Evolutionary conservation across 805 yeast species (phyloP).

Genomic region (Saccharomycodes ludwigii): DNA sequence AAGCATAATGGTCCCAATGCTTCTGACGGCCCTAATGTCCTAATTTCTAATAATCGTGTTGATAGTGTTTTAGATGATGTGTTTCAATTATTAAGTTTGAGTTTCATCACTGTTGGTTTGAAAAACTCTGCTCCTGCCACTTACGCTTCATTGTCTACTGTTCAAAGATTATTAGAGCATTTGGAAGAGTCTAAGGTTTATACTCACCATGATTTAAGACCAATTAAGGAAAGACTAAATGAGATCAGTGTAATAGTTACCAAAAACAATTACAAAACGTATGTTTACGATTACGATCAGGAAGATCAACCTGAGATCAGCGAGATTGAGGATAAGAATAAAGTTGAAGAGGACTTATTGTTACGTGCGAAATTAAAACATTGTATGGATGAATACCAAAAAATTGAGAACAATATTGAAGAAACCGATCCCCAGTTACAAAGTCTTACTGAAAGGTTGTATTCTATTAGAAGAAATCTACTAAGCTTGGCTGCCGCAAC

Average conservation of each 20-base stretch:
- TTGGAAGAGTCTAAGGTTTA: constrained; percentile 69
- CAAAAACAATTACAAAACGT: constrained; percentile 21
- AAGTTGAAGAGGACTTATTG: constrained; percentile 46
- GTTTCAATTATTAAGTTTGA: constrained; percentile 74
- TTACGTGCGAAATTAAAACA: constrained; percentile 53
- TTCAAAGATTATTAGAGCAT: constrained; percentile 73
- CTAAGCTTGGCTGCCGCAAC: constrained; percentile 36
- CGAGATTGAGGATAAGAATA: constrained; percentile 26
- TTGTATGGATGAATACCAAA: constrained; percentile 45
- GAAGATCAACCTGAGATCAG: constrained; percentile 9
- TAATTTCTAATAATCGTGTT: constrained; percentile 32
- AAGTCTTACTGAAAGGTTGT: constrained; percentile 44
- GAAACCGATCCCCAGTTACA: constrained; percentile 39
- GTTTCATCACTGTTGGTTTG: constrained; percentile 86
- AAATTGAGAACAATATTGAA: constrained; percentile 44
- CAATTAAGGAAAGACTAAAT: constrained; percentile 58
- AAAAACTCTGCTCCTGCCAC: constrained; percentile 89
- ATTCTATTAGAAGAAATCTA: constrained; percentile 50
- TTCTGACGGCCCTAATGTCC: constrained; percentile 14
- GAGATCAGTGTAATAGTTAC: constrained; percentile 58
- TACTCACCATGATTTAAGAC: constrained; percentile 72
- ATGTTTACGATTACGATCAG: constrained; percentile 9
- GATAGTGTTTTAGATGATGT: constrained; percentile 78
- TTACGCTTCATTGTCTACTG: constrained; percentile 79
- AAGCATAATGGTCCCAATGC: constrained; percentile 14